Base-by-base conservation (phyloP, 495 filamentous ascomycete species). In the Penicillium robsamsonii region DNA sequence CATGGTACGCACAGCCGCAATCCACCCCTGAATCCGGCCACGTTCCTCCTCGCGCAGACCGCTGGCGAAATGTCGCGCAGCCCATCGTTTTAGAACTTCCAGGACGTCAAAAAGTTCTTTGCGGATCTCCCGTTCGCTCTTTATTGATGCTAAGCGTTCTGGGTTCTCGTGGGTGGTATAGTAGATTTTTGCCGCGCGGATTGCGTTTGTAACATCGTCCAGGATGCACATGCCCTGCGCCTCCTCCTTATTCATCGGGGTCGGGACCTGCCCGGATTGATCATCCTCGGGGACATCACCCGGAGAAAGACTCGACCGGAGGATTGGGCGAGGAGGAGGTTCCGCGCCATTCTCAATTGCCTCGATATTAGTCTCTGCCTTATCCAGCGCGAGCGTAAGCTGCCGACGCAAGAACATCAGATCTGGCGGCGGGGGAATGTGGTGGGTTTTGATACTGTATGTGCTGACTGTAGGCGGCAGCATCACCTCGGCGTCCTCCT, bases 401-500 rank as follows among this genome's bases (percentile, higher is more conserved):
- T 92, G 89, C 24, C 84, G 76, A 47, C 92, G 85, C 29, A 97
- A 74, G 52, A 91, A 84, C 20, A 85, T 75, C 40, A 92, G 79
- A 49, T 92, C 87, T 35, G 94, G 95, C 18, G 93, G 90, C 4
- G 88, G 92, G n/a, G 89, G 85, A 31, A 96, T 80, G 47, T 87
- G 86, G 58, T 92, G 92, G 31, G 89, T 87, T 61, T 89, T 88
- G 61, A 92, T 86, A 59, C 87, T 94, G 70, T 97, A 98, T 8
- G 95, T 97, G 76, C 92, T 96, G 9, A 91, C 91, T 0, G 94
- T 98, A 4, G 94, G 94, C 5, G 94, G 94, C 13, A 96, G 84
- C 87, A 98, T 93, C 38, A 84, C 75, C 25, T 81, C 76, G 17
- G 87, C 84, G 1, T 82, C 81, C 33, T 86, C 80, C 1, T 81